A percentile compares a stretch with the other conserved stretches of the same genome.
Conservation (phyloP, 352 stramenopile genomes). For the Globisporangium orthogonon region DNA sequence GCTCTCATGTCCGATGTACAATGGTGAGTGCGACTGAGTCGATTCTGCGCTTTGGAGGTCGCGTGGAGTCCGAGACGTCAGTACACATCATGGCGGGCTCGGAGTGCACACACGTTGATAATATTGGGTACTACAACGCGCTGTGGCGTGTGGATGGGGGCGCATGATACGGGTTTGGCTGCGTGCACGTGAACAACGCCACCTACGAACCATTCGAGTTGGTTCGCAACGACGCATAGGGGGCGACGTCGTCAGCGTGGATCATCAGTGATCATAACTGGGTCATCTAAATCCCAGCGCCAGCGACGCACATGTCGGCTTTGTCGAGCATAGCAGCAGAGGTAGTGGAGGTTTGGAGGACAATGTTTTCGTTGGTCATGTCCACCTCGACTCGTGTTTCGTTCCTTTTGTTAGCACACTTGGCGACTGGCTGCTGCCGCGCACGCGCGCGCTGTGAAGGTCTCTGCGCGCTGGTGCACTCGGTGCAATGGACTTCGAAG, state of each 20-base stretch:
- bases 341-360: too few species aligned
- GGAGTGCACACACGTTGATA: constrained; percentile 28
- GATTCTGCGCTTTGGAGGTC: constrained; percentile 3
- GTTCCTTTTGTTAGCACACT: too few species aligned
- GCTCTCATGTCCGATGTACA: constrained; percentile 44
- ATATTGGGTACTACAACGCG: constrained; percentile 25
- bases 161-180: constrained; percentile 28
- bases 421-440: too few species aligned
- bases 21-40: constrained; percentile 20
- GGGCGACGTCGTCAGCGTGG: constrained; percentile 9
- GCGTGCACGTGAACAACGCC: constrained; percentile 48
- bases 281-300: constrained; percentile 3
- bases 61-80: constrained; percentile 26
- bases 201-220: constrained; percentile 47
- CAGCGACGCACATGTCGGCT: too few species aligned
- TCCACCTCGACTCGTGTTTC: too few species aligned
- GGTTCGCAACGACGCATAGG: constrained; percentile 20
- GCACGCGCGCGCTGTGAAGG: too few species aligned
- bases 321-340: too few species aligned
- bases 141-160: constrained; percentile 6
- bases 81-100: constrained; percentile 52
- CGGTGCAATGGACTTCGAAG: neutral
- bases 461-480: too few species aligned
- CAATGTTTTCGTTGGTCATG: too few species aligned
- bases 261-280: constrained; percentile 46